A percentile compares a stretch with the other conserved stretches of the same genome.
Conservation (phyloP, 768 basidiomycete genomes). For the Auriscalpium microsporum region DNA sequence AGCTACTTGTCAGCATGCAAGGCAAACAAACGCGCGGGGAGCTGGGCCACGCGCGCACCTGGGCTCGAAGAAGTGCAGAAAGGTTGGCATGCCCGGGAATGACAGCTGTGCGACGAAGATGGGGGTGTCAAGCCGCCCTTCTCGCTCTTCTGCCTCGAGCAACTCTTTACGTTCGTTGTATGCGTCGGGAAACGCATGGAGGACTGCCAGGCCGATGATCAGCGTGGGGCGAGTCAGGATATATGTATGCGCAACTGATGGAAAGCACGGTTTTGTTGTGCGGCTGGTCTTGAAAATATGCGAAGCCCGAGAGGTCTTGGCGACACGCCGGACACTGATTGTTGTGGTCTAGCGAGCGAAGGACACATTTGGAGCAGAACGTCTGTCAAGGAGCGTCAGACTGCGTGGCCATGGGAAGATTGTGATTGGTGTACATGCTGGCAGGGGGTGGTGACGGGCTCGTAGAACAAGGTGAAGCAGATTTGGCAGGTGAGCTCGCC, state of each 20-base stretch:
- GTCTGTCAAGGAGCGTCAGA: conserved; percentile 41
- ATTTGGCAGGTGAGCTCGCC: conserved; percentile 84
- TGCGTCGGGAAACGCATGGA: conserved; percentile 55
- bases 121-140: conserved; percentile 76
- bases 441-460: conserved; percentile 89
- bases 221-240: conserved; percentile 4
- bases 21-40: background rate
- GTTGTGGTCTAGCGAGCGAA: conserved; percentile 84
- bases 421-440: conserved; percentile 58
- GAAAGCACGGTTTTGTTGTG: conserved; percentile 63
- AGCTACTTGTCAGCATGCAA: background rate
- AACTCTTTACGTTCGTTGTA: conserved; percentile 57
- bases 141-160: conserved; percentile 70
- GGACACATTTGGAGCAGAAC: conserved; percentile 84
- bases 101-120: conserved; percentile 86
- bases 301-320: conserved; percentile 60
- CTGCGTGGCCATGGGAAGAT: conserved; percentile 1
- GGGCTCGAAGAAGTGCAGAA: conserved; percentile 91
- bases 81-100: conserved; percentile 86
- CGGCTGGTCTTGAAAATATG: conserved; percentile 76
- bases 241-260: conserved; percentile 38
- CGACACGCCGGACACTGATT: conserved; percentile 81
- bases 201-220: conserved; percentile 32
- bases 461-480: conserved; percentile 74
- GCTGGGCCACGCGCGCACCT: conserved; percentile 30